Conservation (phyloP, 2,329 filamentous ascomycete species). For the Thelonectria blattea region DNA sequence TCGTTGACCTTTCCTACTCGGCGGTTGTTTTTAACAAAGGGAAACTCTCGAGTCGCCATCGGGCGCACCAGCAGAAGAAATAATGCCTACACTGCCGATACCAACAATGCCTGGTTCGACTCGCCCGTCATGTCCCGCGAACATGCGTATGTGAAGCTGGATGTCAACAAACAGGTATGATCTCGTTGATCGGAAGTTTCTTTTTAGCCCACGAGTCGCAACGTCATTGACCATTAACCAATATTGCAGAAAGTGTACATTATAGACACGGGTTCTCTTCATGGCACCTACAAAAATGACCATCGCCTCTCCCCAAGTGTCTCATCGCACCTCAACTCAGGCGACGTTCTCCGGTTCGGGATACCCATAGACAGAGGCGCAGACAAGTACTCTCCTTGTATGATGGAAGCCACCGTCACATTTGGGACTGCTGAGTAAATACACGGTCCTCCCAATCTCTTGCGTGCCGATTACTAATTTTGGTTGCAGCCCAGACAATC, state of each 20-base stretch:
- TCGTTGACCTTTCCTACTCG: constrained; percentile 36
- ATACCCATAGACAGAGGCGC: constrained; percentile 43
- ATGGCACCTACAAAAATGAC: constrained; percentile 58
- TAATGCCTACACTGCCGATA: constrained; percentile 40
- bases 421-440: constrained; percentile 37
- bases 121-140: constrained; percentile 74
- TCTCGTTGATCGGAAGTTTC: background rate
- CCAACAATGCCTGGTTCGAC: constrained; percentile 70
- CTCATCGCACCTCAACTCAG: constrained; percentile 29
- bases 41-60: constrained; percentile 42
- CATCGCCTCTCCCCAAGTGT: constrained; percentile 28
- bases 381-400: constrained; percentile 47
- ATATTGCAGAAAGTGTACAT: constrained; percentile 50
- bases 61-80: constrained; percentile 54
- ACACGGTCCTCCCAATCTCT: background rate
- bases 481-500: constrained; percentile 34
- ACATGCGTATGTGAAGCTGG: constrained; percentile 63
- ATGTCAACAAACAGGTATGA: constrained; percentile 53
- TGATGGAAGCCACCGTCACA: constrained; percentile 43
- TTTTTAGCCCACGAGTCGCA: background rate
- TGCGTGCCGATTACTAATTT: constrained; percentile 22
- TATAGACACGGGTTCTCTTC: constrained; percentile 56
- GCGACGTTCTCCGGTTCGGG: constrained; percentile 46
- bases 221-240: constrained; percentile 34
- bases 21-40: constrained; percentile 41